Evolutionary conservation across 352 stramenopile species (phyloP), one percentile per base, ranked within the genome.

Genomic region (Phytophthora melonis): DNA sequence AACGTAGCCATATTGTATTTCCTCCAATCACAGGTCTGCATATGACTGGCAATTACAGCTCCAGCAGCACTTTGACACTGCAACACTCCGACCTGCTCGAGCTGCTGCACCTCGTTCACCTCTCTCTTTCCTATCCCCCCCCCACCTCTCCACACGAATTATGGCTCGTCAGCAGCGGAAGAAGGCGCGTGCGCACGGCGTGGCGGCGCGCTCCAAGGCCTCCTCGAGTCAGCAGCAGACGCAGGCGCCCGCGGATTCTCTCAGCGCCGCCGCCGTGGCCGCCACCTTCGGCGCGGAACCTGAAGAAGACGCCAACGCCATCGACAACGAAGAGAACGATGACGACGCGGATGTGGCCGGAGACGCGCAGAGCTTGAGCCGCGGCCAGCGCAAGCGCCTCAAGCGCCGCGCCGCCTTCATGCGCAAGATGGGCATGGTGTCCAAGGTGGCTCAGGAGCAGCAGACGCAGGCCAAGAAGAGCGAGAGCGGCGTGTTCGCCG

Each of bases 361-460:
- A 5, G 79, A 78, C n/a, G 63, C 63, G 11, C 72, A 80, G 58
- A 82, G 73, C 30, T 74, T 94, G 58, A 96, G 89, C 56, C 89
- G 90, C 30, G 90, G 90, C 1, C 90, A 96, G 68, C 87, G 90
- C 72, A 96, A 96, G 64, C 90, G 90, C 1, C 81, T 94, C 47
- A 96, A 95, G 72, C 87, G 88, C 5, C 90, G 90, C 14, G 75
- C 76, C 14, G 88, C 90, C 60, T 95, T 96, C 72, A 84, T 95
- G 80, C 86, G 86, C 62, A 96, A 96, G 74, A 95, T 95, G 87
- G 90, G 88, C 4, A 80, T 97, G 32, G 90, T 95, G 59, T 75
- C 89, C 14, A 87, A 87, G 62, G 84, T 93, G 54, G 64, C 81
- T 55, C 53, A 79, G 53, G 85, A 93, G 56, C 87, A 92, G 67